Evolutionary conservation across 306 rosid species (phyloP).

Genomic region (Lablab purpureus): DNA sequence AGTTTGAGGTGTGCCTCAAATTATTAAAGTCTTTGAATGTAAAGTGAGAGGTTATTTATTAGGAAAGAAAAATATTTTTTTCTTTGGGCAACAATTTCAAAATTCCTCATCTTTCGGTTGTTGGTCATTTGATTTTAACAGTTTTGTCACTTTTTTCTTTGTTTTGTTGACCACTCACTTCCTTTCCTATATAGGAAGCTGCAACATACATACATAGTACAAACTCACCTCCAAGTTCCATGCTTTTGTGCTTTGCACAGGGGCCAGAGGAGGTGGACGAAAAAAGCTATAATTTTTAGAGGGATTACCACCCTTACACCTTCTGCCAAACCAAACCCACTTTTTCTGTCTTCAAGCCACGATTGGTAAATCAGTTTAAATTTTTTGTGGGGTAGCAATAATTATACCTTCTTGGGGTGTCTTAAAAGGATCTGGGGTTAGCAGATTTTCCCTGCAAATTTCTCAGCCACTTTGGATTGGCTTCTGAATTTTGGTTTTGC

Average conservation of each 20-base stretch:
- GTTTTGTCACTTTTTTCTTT: conserved; percentile 14
- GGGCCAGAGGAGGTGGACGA: conserved; percentile 24
- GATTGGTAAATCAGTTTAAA: conserved; percentile 3
- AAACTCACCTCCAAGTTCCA: conserved; percentile 30
- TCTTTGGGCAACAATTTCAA: background rate
- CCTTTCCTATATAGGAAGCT: conserved; percentile 37
- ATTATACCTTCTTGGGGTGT: conserved; percentile 3
- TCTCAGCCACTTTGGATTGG: conserved; percentile 16
- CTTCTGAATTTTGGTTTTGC: conserved; percentile 27
- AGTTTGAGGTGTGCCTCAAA: background rate
- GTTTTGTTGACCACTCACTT: conserved; percentile 37
- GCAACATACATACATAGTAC: conserved; percentile 23
- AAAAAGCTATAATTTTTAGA: conserved; percentile 35
- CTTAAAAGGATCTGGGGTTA: conserved; percentile 37
- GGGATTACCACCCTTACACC: conserved; percentile 19
- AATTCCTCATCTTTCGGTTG: background rate
- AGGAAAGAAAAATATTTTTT: background rate
- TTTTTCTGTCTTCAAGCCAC: conserved; percentile 13
- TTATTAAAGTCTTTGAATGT: background rate
- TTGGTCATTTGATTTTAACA: conserved; percentile 4
- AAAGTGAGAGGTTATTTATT: background rate
- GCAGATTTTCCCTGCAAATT: conserved; percentile 23
- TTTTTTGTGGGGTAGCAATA: background rate
- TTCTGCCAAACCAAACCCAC: conserved; percentile 30
- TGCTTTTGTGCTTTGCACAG: conserved; percentile 31